Conservation (phyloP, 345 rosid genomes). For the Rhodamnia argentea region DNA sequence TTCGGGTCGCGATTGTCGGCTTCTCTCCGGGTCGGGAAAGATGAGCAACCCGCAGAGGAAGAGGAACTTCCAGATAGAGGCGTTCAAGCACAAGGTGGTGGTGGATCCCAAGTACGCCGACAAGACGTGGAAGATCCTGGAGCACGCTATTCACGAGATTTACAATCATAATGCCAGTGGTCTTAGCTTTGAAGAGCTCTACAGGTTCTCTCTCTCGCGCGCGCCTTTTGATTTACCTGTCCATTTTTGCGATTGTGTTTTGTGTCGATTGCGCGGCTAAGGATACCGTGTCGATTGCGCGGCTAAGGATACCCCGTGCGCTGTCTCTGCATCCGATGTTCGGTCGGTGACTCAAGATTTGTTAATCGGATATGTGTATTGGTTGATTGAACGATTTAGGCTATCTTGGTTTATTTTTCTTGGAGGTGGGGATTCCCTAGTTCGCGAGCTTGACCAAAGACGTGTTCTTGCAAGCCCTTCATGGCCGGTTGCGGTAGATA, state of each 20-base stretch:
- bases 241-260: not conserved
- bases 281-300: not conserved
- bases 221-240: not conserved
- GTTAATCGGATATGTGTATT: not conserved
- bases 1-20: not conserved
- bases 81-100: slow-evolving; percentile 93
- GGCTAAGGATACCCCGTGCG: not conserved
- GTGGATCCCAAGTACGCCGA: slow-evolving; percentile 98
- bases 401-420: not conserved
- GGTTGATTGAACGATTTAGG: not conserved
- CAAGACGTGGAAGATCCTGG: slow-evolving; percentile 95
- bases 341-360: not conserved
- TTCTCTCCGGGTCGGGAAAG: not conserved
- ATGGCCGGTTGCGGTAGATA: not conserved
- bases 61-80: slow-evolving; percentile 97
- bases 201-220: slow-evolving; percentile 37
- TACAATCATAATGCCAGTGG: slow-evolving; percentile 98
- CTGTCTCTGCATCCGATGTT: not conserved
- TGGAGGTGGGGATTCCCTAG: not conserved
- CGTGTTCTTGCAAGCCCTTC: not conserved
- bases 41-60: slow-evolving; percentile 94
- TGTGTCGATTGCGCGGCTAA: not conserved
- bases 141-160: slow-evolving; percentile 97
- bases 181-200: slow-evolving; percentile 96
- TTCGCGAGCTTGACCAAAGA: not conserved